Percentiles rank a stretch among this genome's conserved stretches.
These are phyloP conservation scores for Penicillium sp. DNA, from an alignment of 2,329 filamentous ascomycete genomes.

Conservation along the genomic window DNA sequence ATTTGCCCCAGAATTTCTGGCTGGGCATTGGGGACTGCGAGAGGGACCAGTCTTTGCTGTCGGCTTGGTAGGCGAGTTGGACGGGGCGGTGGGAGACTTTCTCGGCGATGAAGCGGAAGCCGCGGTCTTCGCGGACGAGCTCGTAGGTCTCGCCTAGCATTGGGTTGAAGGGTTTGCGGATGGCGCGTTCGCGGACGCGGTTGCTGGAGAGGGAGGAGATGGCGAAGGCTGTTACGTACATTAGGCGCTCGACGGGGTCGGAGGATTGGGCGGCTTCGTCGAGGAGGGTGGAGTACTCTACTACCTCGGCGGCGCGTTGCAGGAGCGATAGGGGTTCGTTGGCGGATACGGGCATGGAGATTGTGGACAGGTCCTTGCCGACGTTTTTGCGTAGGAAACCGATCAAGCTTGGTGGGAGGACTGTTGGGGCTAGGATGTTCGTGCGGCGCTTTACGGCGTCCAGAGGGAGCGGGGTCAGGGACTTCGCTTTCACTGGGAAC, in stretches of 20 bases:
- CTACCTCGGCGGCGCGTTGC: slow-evolving; percentile 81
- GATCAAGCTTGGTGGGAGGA: slow-evolving; percentile 83
- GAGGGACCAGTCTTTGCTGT: slow-evolving; percentile 79
- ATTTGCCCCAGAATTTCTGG: slow-evolving; percentile 99
- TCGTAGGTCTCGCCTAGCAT: slow-evolving; percentile 95
- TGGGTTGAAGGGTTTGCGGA: slow-evolving; percentile 95
- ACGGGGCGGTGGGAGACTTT: slow-evolving; percentile 93
- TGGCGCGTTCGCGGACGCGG: slow-evolving; percentile 82
- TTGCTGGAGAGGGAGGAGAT: slow-evolving; percentile 78
- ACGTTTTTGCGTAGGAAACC: slow-evolving; percentile 96
- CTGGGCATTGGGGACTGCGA: slow-evolving; percentile 81
- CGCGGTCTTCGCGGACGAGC: slow-evolving; percentile 78
- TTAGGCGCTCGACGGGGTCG: slow-evolving; percentile 65
- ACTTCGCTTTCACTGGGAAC: slow-evolving; percentile 73
- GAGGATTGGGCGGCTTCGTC: slow-evolving; percentile 62
- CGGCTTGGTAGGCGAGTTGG: slow-evolving; percentile 87
- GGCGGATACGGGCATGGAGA: slow-evolving; percentile 94
- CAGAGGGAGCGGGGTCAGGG: slow-evolving; percentile 72
- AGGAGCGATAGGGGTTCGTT: slow-evolving; percentile 89
- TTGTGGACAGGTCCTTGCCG: slow-evolving; percentile 92
- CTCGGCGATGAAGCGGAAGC: slow-evolving; percentile 88
- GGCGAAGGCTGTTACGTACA: slow-evolving; percentile 86
- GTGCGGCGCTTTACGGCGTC: slow-evolving; percentile 62
- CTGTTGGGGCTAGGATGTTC: slow-evolving; percentile 68
- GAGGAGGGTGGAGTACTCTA: slow-evolving; percentile 85